A percentile compares a stretch with the other conserved stretches of the same genome.
phyloP scores from a whole-genome alignment of 495 filamentous ascomycete species.

The Tuber indicum region DNA sequence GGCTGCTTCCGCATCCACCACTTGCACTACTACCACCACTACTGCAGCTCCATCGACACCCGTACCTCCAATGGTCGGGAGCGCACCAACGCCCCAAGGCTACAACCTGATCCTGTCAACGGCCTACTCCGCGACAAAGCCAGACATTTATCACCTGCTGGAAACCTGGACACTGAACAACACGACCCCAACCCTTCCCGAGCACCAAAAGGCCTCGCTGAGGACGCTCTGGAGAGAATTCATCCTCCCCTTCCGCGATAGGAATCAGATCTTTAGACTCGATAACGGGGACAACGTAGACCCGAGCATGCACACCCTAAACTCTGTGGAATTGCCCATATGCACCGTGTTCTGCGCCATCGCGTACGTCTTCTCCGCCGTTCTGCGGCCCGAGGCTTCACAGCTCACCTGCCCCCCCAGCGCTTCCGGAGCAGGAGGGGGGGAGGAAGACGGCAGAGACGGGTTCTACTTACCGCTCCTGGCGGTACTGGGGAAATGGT shows the following conservation, averaged over 20 bases:
- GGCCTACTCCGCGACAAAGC: slow-evolving; percentile 7
- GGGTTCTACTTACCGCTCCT: slow-evolving; percentile 10
- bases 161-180: slow-evolving; percentile 5
- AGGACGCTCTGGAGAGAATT: slow-evolving; percentile 10
- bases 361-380: slow-evolving; percentile 14
- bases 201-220: neutral
- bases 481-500: slow-evolving; percentile 19
- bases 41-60: neutral
- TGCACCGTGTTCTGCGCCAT: slow-evolving; percentile 22
- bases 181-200: slow-evolving; percentile 7
- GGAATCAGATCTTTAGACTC: slow-evolving; percentile 7
- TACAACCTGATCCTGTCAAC: slow-evolving; percentile 7
- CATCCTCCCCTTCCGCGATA: slow-evolving; percentile 14
- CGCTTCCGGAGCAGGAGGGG: neutral
- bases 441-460: neutral
- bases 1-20: neutral
- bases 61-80: neutral
- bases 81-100: neutral
- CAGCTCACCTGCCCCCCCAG: neutral
- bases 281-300: slow-evolving; percentile 3
- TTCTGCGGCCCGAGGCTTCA: slow-evolving; percentile 4
- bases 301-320: slow-evolving; percentile 4
- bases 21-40: neutral
- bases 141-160: slow-evolving; percentile 11
- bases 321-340: slow-evolving; percentile 3